These are phyloP conservation scores for Penstemon barbatus DNA, from an alignment of 257 asterid species.

Conservation along the genomic window DNA sequence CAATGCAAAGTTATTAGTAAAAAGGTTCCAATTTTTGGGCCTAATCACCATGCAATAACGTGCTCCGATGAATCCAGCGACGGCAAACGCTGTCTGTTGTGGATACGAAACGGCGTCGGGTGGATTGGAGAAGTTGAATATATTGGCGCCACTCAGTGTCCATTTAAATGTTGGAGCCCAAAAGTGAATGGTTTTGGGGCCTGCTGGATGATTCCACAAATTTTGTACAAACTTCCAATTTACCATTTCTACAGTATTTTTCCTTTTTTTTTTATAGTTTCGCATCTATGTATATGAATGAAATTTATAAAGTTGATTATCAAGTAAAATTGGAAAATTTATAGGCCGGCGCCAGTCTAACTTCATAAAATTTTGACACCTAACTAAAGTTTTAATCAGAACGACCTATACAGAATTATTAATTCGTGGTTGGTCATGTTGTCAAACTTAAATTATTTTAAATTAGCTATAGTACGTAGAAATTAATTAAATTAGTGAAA, in stretches of 20 bases:
- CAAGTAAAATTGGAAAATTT: too few species aligned
- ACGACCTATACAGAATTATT: too few species aligned
- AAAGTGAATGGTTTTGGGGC: slow-evolving; percentile 45
- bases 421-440: too few species aligned
- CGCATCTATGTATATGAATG: too few species aligned
- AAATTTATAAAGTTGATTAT: too few species aligned
- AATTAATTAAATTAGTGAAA: too few species aligned
- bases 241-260: slow-evolving; percentile 12
- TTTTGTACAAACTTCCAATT: slow-evolving; percentile 7
- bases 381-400: too few species aligned
- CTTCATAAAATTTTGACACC: too few species aligned
- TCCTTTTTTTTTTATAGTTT: too few species aligned
- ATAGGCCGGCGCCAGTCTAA: too few species aligned
- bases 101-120: slow-evolving; percentile 39
- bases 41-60: slow-evolving; percentile 45
- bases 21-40: slow-evolving; percentile 43
- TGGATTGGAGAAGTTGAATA: slow-evolving; percentile 38
- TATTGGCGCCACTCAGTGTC: slow-evolving; percentile 31
- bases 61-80: slow-evolving; percentile 37
- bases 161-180: slow-evolving; percentile 52
- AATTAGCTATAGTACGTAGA: too few species aligned
- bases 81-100: slow-evolving; percentile 39
- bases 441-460: too few species aligned
- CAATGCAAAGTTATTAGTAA: slow-evolving; percentile 33
- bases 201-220: slow-evolving; percentile 45